Evolutionary conservation across 164 flowering plant genomes (phyloP).

Genomic region (Berberis vulgaris): DNA sequence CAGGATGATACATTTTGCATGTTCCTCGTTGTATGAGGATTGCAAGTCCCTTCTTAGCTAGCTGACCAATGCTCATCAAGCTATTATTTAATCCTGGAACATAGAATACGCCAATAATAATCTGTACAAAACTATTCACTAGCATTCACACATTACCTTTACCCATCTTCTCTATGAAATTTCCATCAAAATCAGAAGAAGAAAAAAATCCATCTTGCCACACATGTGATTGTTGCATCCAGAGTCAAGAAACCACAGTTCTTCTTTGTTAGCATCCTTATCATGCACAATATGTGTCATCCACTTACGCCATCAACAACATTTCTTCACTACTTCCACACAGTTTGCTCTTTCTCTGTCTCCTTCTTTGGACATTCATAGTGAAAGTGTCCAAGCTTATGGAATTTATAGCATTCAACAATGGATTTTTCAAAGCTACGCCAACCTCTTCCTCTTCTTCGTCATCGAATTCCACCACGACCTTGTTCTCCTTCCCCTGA

Average conservation of each 20-base stretch:
- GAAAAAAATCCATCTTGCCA: not conserved
- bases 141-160: constrained; percentile 1
- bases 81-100: constrained; percentile 6
- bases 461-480: not conserved
- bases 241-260: no score
- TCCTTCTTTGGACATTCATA: not conserved
- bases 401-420: not conserved
- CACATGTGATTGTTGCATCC: not conserved
- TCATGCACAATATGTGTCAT: not conserved
- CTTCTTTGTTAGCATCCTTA: not conserved
- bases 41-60: constrained; percentile 5
- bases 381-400: constrained; percentile 1
- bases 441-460: constrained; percentile 3
- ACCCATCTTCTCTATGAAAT: not conserved
- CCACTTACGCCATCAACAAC: constrained; percentile 5
- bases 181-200: not conserved
- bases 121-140: not conserved
- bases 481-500: not conserved
- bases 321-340: constrained; percentile 1
- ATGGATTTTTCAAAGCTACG: not conserved
- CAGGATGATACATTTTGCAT: not conserved
- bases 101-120: constrained; percentile 3
- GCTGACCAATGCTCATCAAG: constrained; percentile 8
- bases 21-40: constrained; percentile 1
- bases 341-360: not conserved